Conservation (phyloP, 768 basidiomycete genomes). For the Mycena albidolilacea region DNA sequence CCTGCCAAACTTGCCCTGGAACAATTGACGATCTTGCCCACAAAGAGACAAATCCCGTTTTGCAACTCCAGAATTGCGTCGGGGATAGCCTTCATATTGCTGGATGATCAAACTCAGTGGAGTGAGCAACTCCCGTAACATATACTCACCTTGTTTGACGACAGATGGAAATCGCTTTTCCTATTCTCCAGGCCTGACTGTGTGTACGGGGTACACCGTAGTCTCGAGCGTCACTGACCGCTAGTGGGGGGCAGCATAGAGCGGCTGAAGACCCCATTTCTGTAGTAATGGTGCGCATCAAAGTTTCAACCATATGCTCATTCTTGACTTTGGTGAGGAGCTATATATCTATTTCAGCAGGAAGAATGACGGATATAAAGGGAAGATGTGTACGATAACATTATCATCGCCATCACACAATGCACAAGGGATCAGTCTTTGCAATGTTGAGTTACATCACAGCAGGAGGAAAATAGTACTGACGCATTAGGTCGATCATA, state of each 20-base stretch:
- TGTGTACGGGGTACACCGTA: constrained; percentile 67
- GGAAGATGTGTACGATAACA: constrained; percentile 41
- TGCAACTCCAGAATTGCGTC: constrained; percentile 50
- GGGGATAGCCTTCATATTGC: constrained; percentile 47
- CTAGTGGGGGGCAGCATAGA: constrained; percentile 57
- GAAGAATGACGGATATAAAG: not conserved
- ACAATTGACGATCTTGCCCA: constrained; percentile 74
- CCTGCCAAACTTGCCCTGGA: constrained; percentile 42
- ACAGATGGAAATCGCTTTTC: constrained; percentile 68
- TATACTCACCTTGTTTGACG: constrained; percentile 57
- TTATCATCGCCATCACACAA: constrained; percentile 51
- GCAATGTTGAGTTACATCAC: not conserved
- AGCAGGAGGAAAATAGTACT: constrained; percentile 1
- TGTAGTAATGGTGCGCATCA: constrained; percentile 62
- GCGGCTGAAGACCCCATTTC: constrained; percentile 70
- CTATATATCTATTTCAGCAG: constrained; percentile 31
- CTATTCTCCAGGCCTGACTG: constrained; percentile 75
- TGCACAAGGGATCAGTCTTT: constrained; percentile 48
- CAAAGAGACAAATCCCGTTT: constrained; percentile 59
- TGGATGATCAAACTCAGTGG: constrained; percentile 13
- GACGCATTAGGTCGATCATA: constrained; percentile 52
- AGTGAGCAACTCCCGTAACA: not conserved
- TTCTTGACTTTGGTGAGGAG: constrained; percentile 62
- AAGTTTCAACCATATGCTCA: constrained; percentile 59
- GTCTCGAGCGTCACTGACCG: constrained; percentile 50